These are phyloP conservation scores for Cyclotella choctawhatcheeana DNA, from an alignment of 108 stramenopile species.

Conservation along the genomic window DNA sequence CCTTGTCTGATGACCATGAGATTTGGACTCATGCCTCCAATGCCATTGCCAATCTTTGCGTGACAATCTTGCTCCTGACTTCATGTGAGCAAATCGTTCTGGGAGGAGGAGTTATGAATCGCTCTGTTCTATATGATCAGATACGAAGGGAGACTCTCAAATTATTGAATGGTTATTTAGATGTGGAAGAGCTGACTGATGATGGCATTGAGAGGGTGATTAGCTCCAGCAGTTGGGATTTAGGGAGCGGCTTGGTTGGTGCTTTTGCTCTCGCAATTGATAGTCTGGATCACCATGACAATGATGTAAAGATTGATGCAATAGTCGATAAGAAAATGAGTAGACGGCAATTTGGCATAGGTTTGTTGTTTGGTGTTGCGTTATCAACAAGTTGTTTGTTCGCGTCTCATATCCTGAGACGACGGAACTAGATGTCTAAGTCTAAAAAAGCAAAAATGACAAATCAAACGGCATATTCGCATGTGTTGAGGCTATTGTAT, in stretches of 20 bases:
- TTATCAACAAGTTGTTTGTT: too few species aligned
- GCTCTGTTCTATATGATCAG: slow-evolving; percentile 65
- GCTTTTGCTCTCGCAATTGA: slow-evolving; percentile 44
- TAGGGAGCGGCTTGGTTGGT: slow-evolving; percentile 43
- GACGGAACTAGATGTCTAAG: too few species aligned
- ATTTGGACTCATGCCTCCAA: slow-evolving; percentile 93
- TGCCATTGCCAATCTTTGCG: slow-evolving; percentile 92
- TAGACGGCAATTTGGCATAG: slow-evolving; percentile 11
- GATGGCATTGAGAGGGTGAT: slow-evolving; percentile 31
- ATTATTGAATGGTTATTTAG: slow-evolving; percentile 93
- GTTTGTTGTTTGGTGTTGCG: slow-evolving; percentile 21
- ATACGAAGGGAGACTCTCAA: slow-evolving; percentile 61
- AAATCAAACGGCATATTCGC: too few species aligned
- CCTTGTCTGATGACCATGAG: slow-evolving; percentile 76
- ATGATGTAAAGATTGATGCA: not conserved
- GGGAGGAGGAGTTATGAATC: slow-evolving; percentile 94
- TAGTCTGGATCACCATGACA: slow-evolving; percentile 6
- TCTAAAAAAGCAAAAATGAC: too few species aligned
- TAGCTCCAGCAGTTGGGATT: slow-evolving; percentile 30
- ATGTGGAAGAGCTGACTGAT: slow-evolving; percentile 45
- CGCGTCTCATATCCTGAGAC: too few species aligned
- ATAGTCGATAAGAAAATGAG: not conserved
- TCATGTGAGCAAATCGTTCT: slow-evolving; percentile 92
- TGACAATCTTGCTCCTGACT: slow-evolving; percentile 74
- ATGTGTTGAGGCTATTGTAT: too few species aligned